Percentiles rank a stretch among this genome's conserved stretches.
phyloP scores from a whole-genome alignment of 345 rosid genomes.

The Jatropha curcas region DNA sequence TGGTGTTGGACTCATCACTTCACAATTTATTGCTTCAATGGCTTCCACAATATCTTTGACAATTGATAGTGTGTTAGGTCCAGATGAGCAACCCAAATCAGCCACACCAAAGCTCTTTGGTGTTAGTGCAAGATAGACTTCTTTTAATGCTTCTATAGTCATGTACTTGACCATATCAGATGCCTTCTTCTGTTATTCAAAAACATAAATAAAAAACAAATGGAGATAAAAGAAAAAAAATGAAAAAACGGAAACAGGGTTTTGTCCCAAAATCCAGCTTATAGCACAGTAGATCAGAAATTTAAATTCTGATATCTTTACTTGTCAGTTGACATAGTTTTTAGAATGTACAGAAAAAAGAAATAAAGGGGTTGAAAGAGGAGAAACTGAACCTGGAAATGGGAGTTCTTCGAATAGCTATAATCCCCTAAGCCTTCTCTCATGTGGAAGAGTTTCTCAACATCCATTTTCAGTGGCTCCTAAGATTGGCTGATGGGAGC shows the following conservation, averaged over 20 bases:
- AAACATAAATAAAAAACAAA: not conserved
- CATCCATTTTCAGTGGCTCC: too few relatives aligned
- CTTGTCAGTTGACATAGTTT: too few relatives aligned
- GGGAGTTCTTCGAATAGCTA: slow-evolving; percentile 75
- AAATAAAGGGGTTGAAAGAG: not conserved
- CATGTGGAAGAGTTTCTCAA: slow-evolving; percentile 41
- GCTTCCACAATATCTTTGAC: slow-evolving; percentile 47
- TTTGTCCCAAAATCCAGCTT: too few relatives aligned
- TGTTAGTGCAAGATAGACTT: slow-evolving; percentile 35
- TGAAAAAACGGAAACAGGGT: too few relatives aligned
- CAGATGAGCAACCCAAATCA: slow-evolving; percentile 60
- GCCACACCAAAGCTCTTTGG: slow-evolving; percentile 50
- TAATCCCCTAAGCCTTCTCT: slow-evolving; percentile 60
- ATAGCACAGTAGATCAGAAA: too few relatives aligned
- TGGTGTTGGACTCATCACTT: slow-evolving; percentile 30
- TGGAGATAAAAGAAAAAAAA: not conserved
- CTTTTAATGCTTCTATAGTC: slow-evolving; percentile 51
- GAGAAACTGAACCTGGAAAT: slow-evolving; percentile 48
- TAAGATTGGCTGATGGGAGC: not conserved
- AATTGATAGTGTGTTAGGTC: slow-evolving; percentile 50
- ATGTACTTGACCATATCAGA: slow-evolving; percentile 68
- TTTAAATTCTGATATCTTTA: too few relatives aligned
- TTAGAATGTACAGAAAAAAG: not conserved
- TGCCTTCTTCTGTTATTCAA: slow-evolving; percentile 63
- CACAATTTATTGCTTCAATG: slow-evolving; percentile 30